phyloP scores from a whole-genome alignment of 2,329 filamentous ascomycete genomes.

The Bisporella sp. region DNA sequence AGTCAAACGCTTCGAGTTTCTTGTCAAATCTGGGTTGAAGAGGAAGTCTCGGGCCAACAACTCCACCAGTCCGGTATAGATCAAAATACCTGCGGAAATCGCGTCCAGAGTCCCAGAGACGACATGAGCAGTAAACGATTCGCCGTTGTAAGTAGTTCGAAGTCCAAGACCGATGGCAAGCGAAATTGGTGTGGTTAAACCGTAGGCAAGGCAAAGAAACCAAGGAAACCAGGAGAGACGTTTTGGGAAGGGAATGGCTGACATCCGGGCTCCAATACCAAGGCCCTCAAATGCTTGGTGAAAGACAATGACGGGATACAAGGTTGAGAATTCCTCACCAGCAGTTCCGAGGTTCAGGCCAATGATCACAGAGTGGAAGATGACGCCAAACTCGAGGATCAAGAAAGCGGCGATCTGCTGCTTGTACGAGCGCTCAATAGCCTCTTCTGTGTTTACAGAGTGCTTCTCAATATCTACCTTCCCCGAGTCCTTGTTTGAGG shows the following conservation, averaged over 20 bases:
- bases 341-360: conserved; percentile 55
- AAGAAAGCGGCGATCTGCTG: conserved; percentile 39
- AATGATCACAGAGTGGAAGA: conserved; percentile 59
- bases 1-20: conserved; percentile 28
- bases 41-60: conserved; percentile 42
- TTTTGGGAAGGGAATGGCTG: conserved; percentile 44
- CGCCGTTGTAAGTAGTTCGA: conserved; percentile 33
- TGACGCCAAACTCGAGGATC: conserved; percentile 39
- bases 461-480: conserved; percentile 12
- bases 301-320: conserved; percentile 55
- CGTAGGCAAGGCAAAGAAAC: conserved; percentile 37
- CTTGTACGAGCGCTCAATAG: conserved; percentile 28
- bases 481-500: conserved; percentile 13
- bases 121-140: conserved; percentile 34
- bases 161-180: conserved; percentile 43
- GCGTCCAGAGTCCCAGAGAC: conserved; percentile 40
- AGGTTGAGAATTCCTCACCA: conserved; percentile 46
- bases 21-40: conserved; percentile 38
- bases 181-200: conserved; percentile 44
- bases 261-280: conserved; percentile 54
- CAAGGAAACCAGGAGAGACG: conserved; percentile 39
- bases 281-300: conserved; percentile 59
- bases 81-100: conserved; percentile 40
- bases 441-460: conserved; percentile 1
- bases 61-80: conserved; percentile 44